Evolutionary conservation across 208 protist species (phyloP), one percentile per base, ranked within the genome.

Genomic region (Leishmania braziliensis): DNA sequence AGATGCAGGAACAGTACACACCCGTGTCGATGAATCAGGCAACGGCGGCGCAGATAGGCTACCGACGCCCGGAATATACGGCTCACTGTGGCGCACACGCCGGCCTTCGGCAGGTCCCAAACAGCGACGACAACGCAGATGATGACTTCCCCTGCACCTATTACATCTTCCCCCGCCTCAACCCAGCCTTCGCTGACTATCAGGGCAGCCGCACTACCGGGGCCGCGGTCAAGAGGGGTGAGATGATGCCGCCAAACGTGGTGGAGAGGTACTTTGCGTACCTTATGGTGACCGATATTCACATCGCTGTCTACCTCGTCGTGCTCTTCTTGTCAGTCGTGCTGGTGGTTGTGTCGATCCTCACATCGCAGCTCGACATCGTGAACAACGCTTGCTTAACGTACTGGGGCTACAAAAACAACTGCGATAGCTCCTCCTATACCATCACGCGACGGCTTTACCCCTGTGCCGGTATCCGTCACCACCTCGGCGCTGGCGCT

Each of bases 341-440:
- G 10, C 79, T 95, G 54, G 82, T 83, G 20, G 56, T 92, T 56
- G 81, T 92, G 14, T 86, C 87, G 8, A 84, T 92, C 54, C 87
- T 87, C 20, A 88, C 86, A 33, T 90, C 92, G 9, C 89, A 94
- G 81, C 29, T 95, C 26, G 89, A 93, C 66, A 12, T 86, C 8
- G 43, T 71, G 14, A 60, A 75, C 71, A 80, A 79, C 39, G 68
- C 50, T 14, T 96, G 93, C 82, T 91, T 91, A 78, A 95, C 93
- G 9, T 95, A 90, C 82, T 96, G 91, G 88, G 93, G 93, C 18
- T 95, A 87, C 82, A 96, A 96, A 76, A 20, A 65, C 4, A 77
- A 96, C 83, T 96, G 93, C 77, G 90, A 94, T 54, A 54, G 72
- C 54, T 48, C 51, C 43, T 75, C 62, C 29, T 96, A 95, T 78